Conservation (phyloP, 441 rosid species). For the Bruguiera hainesii region DNA sequence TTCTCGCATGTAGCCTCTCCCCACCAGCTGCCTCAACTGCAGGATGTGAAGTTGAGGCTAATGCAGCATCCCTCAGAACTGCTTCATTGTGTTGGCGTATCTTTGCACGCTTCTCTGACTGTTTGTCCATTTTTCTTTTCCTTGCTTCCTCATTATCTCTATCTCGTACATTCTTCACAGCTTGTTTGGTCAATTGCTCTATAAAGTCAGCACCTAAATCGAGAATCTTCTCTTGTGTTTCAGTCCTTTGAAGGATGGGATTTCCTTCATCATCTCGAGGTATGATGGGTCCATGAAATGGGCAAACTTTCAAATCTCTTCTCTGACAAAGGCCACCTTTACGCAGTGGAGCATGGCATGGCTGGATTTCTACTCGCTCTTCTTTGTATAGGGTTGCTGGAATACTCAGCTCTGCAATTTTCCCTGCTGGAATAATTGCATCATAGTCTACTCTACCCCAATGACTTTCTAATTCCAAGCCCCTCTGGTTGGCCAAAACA, state of each 20-base stretch:
- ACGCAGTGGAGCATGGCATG: conserved; percentile 71
- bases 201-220: conserved; percentile 41
- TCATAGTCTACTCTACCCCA: conserved; percentile 92
- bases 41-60: conserved; percentile 74
- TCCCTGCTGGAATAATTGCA: conserved; percentile 88
- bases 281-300: conserved; percentile 84
- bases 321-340: conserved; percentile 83
- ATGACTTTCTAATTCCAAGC: conserved; percentile 80
- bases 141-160: conserved; percentile 51
- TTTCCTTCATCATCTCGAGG: conserved; percentile 69
- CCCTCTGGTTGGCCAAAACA: conserved; percentile 72
- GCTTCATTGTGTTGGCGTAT: conserved; percentile 72
- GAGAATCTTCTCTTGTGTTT: conserved; percentile 25
- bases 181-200: conserved; percentile 67
- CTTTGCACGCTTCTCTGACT: conserved; percentile 54
- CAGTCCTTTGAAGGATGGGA: conserved; percentile 35
- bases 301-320: conserved; percentile 75
- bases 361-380: conserved; percentile 52
- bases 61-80: conserved; percentile 70
- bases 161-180: conserved; percentile 64
- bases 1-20: conserved; percentile 36
- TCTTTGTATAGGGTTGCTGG: conserved; percentile 68
- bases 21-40: conserved; percentile 32
- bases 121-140: conserved; percentile 50
- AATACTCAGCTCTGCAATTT: conserved; percentile 73